Conservation (phyloP, 2,329 filamentous ascomycete genomes). For the Chrysoporthe austroafricana region DNA sequence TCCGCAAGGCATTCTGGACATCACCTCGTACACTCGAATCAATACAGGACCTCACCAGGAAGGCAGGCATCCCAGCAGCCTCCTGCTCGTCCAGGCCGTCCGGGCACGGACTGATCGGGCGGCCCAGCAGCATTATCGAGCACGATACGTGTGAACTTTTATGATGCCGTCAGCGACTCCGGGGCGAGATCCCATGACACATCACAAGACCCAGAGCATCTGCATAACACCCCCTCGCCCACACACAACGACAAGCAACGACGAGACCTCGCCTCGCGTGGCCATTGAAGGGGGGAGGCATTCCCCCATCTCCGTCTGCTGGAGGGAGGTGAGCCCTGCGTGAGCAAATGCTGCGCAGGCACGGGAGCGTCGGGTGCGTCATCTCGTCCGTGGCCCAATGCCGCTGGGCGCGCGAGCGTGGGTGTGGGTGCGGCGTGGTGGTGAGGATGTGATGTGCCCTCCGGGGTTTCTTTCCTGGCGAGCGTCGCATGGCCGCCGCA, state of each 20-base stretch:
- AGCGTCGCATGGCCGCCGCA: too few species aligned
- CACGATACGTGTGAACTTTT: too few species aligned
- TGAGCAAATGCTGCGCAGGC: constrained; percentile 1
- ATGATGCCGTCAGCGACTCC: too few species aligned
- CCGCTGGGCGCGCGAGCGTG: neutral
- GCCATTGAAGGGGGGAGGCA: neutral
- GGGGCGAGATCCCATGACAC: constrained; percentile 8
- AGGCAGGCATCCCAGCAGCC: neutral
- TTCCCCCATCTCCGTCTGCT: neutral
- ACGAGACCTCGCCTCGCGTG: neutral
- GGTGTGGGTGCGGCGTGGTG: neutral
- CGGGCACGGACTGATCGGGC: neutral
- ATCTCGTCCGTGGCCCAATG: neutral
- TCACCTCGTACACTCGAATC: too few species aligned
- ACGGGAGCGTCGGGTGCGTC: neutral
- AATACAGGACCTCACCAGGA: neutral
- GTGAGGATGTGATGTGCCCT: neutral
- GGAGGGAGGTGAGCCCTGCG: neutral
- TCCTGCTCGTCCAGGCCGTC: neutral
- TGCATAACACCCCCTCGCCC: neutral
- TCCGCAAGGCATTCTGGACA: too few species aligned
- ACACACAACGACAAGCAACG: neutral
- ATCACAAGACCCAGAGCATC: constrained; percentile 16
- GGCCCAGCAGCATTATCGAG: neutral
- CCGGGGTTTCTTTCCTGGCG: neutral